Evolutionary conservation across 2,329 filamentous ascomycete species (phyloP).

Genomic region (Xylariomycetidae sp.): DNA sequence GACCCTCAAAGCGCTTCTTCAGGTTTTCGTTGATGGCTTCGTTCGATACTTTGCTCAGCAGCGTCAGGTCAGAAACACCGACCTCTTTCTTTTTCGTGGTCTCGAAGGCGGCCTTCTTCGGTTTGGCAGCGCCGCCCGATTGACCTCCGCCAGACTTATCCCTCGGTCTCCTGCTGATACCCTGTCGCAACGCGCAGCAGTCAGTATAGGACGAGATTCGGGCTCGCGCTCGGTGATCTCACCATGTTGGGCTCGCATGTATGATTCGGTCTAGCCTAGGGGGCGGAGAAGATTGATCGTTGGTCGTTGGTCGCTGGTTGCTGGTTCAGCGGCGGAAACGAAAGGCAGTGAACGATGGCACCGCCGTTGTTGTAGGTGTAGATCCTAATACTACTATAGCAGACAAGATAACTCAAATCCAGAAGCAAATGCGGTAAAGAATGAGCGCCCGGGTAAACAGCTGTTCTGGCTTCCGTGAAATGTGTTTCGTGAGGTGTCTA

Average conservation of each 20-base stretch:
- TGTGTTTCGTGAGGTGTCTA: too few species aligned
- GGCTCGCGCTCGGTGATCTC: conserved; percentile 5
- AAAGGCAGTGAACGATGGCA: too few species aligned
- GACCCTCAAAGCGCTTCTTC: conserved; percentile 96
- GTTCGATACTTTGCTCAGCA: conserved; percentile 98
- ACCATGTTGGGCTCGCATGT: conserved; percentile 29
- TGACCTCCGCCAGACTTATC: conserved; percentile 40
- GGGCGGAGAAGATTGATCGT: too few species aligned
- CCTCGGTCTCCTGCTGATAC: conserved; percentile 45
- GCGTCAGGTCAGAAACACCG: conserved; percentile 92
- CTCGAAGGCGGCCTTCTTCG: conserved; percentile 95
- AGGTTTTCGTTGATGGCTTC: conserved; percentile 99
- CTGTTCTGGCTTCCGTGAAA: too few species aligned
- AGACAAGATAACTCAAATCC: too few species aligned
- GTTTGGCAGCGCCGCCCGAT: conserved; percentile 49
- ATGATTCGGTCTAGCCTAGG: conserved; percentile 12
- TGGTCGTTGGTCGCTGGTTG: too few species aligned
- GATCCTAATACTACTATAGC: too few species aligned
- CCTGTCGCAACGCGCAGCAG: conserved; percentile 26
- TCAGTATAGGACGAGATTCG: conserved; percentile 11
- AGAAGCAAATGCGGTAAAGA: too few species aligned
- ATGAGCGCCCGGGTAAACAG: too few species aligned
- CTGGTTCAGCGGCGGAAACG: too few species aligned
- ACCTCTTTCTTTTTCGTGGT: conserved; percentile 99
- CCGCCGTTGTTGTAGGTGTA: too few species aligned